Evolutionary conservation across 768 basidiomycete species (phyloP).

Genomic region (Lactarius evosmus): DNA sequence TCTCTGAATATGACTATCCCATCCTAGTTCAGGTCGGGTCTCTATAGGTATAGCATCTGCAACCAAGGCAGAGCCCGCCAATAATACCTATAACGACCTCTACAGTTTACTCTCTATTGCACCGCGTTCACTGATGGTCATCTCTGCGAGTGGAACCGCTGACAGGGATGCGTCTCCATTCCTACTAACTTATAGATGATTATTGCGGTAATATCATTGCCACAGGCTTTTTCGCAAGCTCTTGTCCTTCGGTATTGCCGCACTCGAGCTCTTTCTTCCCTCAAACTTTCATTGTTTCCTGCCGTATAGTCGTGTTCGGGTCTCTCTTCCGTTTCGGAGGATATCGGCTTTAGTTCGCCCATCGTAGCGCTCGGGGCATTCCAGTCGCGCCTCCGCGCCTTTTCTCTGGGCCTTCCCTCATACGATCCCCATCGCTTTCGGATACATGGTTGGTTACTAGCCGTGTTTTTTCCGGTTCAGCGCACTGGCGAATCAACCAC

Average conservation of each 20-base stretch:
- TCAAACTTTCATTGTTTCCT: conserved; percentile 67
- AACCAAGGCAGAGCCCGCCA: background rate
- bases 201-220: conserved; percentile 20
- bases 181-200: background rate
- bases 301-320: conserved; percentile 65
- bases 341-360: conserved; percentile 82
- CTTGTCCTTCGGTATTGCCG: conserved; percentile 71
- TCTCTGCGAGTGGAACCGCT: conserved; percentile 89
- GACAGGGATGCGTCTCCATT: conserved; percentile 66
- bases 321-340: conserved; percentile 69
- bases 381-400: conserved; percentile 65
- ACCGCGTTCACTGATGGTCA: conserved; percentile 88
- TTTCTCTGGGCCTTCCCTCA: conserved; percentile 10
- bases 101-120: conserved; percentile 88
- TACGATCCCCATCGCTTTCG: conserved; percentile 78
- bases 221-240: conserved; percentile 69
- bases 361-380: conserved; percentile 90
- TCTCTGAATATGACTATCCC: background rate
- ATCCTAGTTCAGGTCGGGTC: no score
- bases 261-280: conserved; percentile 66
- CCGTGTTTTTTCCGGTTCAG: conserved; percentile 75
- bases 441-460: conserved; percentile 75
- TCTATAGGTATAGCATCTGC: background rate
- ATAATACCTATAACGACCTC: conserved; percentile 48
- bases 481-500: conserved; percentile 68